Conservation (phyloP, 176 grass and related monocot species). For the Eleusine indica region DNA sequence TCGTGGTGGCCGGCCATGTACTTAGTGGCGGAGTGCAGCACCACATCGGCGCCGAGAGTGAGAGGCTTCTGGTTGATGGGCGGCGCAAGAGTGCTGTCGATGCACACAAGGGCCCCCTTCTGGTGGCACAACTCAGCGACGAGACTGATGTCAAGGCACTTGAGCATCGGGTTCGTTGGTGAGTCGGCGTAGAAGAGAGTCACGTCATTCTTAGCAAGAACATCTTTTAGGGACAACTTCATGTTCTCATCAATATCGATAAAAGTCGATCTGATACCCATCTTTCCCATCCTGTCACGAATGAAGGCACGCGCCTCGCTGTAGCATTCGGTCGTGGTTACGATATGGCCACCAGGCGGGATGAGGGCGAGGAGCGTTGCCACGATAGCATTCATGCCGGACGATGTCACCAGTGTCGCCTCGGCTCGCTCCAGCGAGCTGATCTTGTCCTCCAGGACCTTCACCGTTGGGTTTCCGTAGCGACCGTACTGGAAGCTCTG, state of each 20-base stretch:
- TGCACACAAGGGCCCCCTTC: constrained; percentile 57
- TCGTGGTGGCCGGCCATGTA: constrained; percentile 72
- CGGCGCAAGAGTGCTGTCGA: constrained; percentile 68
- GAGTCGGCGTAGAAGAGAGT: constrained; percentile 61
- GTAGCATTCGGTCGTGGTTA: constrained; percentile 80
- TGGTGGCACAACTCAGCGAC: constrained; percentile 49
- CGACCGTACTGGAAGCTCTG: constrained; percentile 80
- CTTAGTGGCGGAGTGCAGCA: constrained; percentile 72
- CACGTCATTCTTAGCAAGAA: constrained; percentile 62
- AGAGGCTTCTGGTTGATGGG: constrained; percentile 74
- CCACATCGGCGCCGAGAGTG: constrained; percentile 56
- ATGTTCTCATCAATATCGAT: constrained; percentile 60
- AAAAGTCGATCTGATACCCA: constrained; percentile 72
- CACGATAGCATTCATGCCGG: constrained; percentile 89
- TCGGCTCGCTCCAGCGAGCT: constrained; percentile 78
- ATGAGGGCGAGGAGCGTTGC: constrained; percentile 64
- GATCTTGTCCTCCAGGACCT: constrained; percentile 81
- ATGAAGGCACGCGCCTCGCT: constrained; percentile 80
- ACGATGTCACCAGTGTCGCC: constrained; percentile 76
- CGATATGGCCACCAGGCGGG: constrained; percentile 63
- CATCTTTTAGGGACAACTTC: constrained; percentile 33
- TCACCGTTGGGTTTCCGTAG: constrained; percentile 74
- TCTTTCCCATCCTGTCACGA: constrained; percentile 61
- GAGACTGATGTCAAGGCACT: constrained; percentile 47
- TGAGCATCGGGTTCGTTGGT: constrained; percentile 61